Base-by-base conservation (phyloP, 495 filamentous ascomycete species). In the Xylaria nigripes region DNA sequence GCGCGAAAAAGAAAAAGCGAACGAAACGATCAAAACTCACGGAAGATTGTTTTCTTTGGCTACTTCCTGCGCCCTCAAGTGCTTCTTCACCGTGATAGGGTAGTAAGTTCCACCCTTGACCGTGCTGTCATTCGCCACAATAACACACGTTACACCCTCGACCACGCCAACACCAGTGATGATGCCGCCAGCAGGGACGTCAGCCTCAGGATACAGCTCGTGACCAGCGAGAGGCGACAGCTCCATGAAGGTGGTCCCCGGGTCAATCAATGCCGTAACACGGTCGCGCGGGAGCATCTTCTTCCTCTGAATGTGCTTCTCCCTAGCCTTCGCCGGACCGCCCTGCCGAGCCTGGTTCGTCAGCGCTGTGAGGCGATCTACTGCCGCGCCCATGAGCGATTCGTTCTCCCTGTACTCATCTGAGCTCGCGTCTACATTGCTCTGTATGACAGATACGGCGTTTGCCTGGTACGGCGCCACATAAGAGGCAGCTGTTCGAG, bases 41-140 rank as follows among this genome's bases (percentile, higher is more conserved):
- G 78, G 78, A 9, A 73, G 65, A 54, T 81, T 82, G 64, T 97
- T 98, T 68, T 97, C 87, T 56, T 88, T 80, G 2, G 93, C 93
- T 51, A 97, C 86, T 22, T 82, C 85, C 69, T 98, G 93, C 21
- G 93, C 93, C 51, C 93, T 83, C 13, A 97, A 76, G 71, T 97
- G 94, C 72, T 98, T 98, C 75, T 96, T 96, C 29, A 98, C 90
- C 1, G 93, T 98, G 48, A 98, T 91, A 0, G 93, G 93, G 68
- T 90, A 97, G 72, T 98, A 98, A 2, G 94, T 96, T 44, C 93
- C 93, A n/a, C 94, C 93, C 72, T 98, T 98, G 57, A 96, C 93
- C 13, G 93, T 98, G 75, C 87, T 92, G 66, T 98, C 93, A 62
- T 98, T 98, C 23, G 90, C 93, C 44, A 98, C 87, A 57, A 98